phyloP scores from a whole-genome alignment of 2,329 filamentous ascomycete genomes.

The Ceratocystiopsis minuta region DNA sequence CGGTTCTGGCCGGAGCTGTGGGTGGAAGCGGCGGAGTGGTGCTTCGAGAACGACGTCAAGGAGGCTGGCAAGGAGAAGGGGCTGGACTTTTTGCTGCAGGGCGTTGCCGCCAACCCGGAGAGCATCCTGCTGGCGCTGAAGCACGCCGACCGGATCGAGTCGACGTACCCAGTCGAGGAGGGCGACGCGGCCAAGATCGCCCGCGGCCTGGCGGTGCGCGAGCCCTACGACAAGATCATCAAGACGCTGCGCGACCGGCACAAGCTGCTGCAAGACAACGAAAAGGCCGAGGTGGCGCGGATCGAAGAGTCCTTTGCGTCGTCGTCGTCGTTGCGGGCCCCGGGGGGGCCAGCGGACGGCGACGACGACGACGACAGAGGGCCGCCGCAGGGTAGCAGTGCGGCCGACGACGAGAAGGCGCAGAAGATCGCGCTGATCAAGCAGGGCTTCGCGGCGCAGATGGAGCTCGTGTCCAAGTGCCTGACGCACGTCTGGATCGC shows the following conservation, averaged over 20 bases:
- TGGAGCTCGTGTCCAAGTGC: constrained; percentile 59
- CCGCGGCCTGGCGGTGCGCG: constrained; percentile 61
- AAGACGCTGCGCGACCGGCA: constrained; percentile 78
- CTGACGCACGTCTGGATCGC: constrained; percentile 93
- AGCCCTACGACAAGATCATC: constrained; percentile 67
- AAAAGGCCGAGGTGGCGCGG: constrained; percentile 37
- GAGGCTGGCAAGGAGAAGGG: constrained; percentile 45
- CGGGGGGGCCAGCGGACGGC: constrained; percentile 12
- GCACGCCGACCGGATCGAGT: constrained; percentile 73
- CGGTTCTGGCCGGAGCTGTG: constrained; percentile 93
- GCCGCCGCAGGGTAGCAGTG: constrained; percentile 30
- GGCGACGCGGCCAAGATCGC: constrained; percentile 55
- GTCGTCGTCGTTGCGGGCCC: constrained; percentile 7
- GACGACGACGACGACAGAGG: constrained; percentile 25
- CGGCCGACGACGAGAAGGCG: constrained; percentile 25
- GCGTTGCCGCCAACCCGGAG: constrained; percentile 80
- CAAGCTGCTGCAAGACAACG: constrained; percentile 49
- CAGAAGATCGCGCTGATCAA: constrained; percentile 43
- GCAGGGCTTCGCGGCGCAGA: constrained; percentile 53
- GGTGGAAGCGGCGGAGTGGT: constrained; percentile 90
- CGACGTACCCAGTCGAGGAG: constrained; percentile 59
- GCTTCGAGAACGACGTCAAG: constrained; percentile 54
- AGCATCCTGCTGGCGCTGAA: constrained; percentile 81
- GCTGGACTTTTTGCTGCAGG: constrained; percentile 61
- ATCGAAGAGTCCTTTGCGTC: constrained; percentile 33